Percentiles rank a stretch among this genome's conserved stretches.
Evolutionary conservation across 331 rosid species (phyloP).

Genomic region (Arachis monticola): DNA sequence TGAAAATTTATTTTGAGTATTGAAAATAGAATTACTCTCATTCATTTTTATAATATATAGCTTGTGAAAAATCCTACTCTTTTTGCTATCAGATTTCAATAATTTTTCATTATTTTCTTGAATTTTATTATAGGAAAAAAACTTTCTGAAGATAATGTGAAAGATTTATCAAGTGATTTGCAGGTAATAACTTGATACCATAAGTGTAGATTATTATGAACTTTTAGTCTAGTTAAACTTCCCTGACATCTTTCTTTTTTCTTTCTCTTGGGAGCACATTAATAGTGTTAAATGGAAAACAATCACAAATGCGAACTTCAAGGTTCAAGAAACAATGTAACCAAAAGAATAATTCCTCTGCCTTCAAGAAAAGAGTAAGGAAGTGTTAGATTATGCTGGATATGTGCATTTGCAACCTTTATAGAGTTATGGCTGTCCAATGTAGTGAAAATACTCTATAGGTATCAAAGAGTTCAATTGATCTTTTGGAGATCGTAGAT

Average conservation of each 20-base stretch:
- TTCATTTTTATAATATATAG: too few relatives aligned
- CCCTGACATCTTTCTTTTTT: conserved; percentile 7
- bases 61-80: too few relatives aligned
- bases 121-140: conserved; percentile 71
- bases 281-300: conserved; percentile 23
- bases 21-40: too few relatives aligned
- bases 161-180: conserved; percentile 85
- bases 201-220: not conserved
- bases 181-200: conserved; percentile 62
- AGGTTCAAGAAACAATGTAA: not conserved
- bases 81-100: too few relatives aligned
- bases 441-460: conserved; percentile 1
- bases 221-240: conserved; percentile 12
- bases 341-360: not conserved
- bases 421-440: not conserved
- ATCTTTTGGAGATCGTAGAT: not conserved
- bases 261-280: conserved; percentile 4
- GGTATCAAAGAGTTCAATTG: not conserved
- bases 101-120: too few relatives aligned
- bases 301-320: not conserved
- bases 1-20: too few relatives aligned
- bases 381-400: not conserved
- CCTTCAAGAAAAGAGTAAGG: not conserved
- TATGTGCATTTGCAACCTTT: conserved; percentile 17
- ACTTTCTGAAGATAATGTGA: conserved; percentile 85